These are phyloP conservation scores for Syzygium aqueum DNA, from an alignment of 345 rosid species.

Conservation along the genomic window DNA sequence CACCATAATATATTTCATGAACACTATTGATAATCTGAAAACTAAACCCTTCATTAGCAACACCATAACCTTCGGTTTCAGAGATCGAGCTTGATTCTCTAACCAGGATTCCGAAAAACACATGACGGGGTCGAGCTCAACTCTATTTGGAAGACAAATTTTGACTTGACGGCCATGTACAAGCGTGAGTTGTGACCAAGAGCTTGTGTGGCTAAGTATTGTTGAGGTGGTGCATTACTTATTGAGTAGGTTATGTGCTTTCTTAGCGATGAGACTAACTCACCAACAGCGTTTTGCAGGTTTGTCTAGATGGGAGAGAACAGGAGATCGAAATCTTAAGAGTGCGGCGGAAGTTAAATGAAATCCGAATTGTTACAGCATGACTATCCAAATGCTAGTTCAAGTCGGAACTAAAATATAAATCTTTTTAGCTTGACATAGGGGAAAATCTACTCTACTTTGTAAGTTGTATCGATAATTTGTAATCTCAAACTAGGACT, in stretches of 20 bases:
- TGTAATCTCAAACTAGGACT: not conserved
- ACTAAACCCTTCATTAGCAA: not conserved
- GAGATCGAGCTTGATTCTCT: not conserved
- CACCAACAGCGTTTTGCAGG: not conserved
- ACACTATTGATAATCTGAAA: not conserved
- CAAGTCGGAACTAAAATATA: not conserved
- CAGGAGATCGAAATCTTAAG: not conserved
- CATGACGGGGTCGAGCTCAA: not conserved
- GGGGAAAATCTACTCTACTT: not conserved
- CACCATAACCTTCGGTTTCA: not conserved
- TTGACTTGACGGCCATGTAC: not conserved
- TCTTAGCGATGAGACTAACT: not conserved
- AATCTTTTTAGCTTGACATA: not conserved
- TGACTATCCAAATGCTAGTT: not conserved
- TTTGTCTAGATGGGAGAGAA: not conserved
- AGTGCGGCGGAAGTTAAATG: not conserved
- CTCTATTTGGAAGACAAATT: not conserved
- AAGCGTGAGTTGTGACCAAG: not conserved
- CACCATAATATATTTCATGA: not conserved
- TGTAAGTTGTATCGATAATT: not conserved
- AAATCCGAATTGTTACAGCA: not conserved
- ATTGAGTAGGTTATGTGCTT: not conserved
- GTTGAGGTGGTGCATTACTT: not conserved
- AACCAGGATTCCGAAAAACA: not conserved
- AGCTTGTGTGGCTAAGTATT: not conserved